Percentiles rank a stretch among this genome's conserved stretches.
Conservation (phyloP, 139 green algal species). For the Tetradesmus obliquus region DNA sequence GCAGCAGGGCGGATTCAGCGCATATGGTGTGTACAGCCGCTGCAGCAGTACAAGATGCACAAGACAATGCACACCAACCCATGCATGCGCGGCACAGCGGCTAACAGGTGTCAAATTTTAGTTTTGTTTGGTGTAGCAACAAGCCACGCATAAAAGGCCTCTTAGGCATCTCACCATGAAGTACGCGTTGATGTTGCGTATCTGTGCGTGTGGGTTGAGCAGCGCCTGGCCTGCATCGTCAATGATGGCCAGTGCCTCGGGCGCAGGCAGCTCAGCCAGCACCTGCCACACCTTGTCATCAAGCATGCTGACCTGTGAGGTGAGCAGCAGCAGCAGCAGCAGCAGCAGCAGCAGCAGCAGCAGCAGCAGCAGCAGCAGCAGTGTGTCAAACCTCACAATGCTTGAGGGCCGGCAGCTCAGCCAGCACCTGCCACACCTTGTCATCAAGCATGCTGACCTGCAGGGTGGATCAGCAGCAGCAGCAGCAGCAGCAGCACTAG, state of each 20-base stretch:
- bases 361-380: neutral
- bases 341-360: conserved; percentile 5
- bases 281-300: conserved; percentile 62
- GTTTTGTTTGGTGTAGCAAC: no score
- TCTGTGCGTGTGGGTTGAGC: conserved; percentile 18
- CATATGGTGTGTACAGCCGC: neutral
- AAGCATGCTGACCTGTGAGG: conserved; percentile 64
- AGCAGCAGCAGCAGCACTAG: conserved; percentile 24
- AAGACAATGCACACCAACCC: neutral
- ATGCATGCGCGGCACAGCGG: neutral
- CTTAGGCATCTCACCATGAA: conserved; percentile 51
- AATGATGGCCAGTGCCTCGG: conserved; percentile 52
- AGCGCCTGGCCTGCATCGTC: conserved; percentile 47
- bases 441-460: conserved; percentile 75
- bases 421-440: conserved; percentile 48
- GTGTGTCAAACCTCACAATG: neutral
- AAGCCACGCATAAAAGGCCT: neutral
- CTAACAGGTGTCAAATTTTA: neutral
- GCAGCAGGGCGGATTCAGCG: neutral
- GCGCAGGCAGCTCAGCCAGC: conserved; percentile 42
- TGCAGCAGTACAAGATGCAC: neutral
- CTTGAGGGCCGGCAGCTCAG: conserved; percentile 27
- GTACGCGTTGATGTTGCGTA: conserved; percentile 60
- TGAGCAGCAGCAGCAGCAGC: conserved; percentile 20
- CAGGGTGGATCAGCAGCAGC: neutral